These are phyloP conservation scores for Pseudogymnoascus sp. DNA, from an alignment of 2,329 filamentous ascomycete species.

Conservation along the genomic window DNA sequence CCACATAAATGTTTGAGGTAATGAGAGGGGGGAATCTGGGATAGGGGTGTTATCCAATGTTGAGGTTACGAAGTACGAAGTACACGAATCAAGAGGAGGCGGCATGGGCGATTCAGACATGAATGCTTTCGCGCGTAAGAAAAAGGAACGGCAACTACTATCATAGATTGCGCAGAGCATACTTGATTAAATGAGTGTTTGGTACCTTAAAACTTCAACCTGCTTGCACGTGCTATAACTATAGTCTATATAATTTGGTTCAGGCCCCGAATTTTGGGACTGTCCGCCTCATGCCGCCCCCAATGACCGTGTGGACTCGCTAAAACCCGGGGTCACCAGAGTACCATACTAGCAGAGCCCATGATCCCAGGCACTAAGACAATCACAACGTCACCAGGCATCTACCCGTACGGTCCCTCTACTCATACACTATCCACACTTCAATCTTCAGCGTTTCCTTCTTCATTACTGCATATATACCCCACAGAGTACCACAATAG, in stretches of 20 bases:
- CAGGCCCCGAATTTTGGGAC: background rate
- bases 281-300: background rate
- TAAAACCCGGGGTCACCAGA: background rate
- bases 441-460: background rate
- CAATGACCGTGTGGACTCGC: background rate
- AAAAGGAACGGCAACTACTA: background rate
- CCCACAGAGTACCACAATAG: background rate
- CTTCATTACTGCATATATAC: slow-evolving; percentile 1
- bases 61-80: slow-evolving; percentile 2
- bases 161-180: slow-evolving; percentile 4
- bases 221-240: background rate
- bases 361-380: background rate
- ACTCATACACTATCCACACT: background rate
- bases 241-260: background rate
- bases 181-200: slow-evolving; percentile 1
- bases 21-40: background rate
- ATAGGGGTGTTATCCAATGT: background rate
- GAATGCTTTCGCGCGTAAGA: background rate
- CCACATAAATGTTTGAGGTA: background rate
- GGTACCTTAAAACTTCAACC: background rate
- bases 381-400: slow-evolving; percentile 3
- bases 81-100: background rate
- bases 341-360: background rate
- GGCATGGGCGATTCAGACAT: background rate
- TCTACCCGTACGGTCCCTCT: background rate